phyloP scores from a whole-genome alignment of 2,329 filamentous ascomycete genomes.

The Penicillium sp. region DNA sequence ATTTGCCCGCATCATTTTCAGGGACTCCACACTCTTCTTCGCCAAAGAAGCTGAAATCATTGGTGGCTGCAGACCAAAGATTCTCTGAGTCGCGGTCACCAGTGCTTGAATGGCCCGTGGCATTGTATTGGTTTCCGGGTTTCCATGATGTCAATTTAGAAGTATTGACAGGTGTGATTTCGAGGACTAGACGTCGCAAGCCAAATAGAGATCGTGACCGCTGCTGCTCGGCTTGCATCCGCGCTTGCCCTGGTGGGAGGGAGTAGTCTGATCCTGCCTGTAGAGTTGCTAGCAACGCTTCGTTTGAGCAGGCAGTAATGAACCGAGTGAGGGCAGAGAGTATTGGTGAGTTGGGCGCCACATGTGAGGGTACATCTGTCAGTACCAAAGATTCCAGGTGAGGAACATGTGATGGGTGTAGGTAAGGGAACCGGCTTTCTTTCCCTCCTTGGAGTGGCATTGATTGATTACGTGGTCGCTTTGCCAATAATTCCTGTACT shows the following conservation, averaged over 20 bases:
- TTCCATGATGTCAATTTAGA: constrained; percentile 37
- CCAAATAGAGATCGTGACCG: constrained; percentile 55
- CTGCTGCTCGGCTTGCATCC: constrained; percentile 50
- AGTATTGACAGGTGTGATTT: constrained; percentile 46
- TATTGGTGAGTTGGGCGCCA: constrained; percentile 44
- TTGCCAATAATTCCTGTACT: constrained; percentile 42
- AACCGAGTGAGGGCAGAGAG: constrained; percentile 52
- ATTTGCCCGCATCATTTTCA: constrained; percentile 45
- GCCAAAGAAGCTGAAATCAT: constrained; percentile 63
- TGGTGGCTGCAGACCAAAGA: constrained; percentile 58
- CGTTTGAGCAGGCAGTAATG: constrained; percentile 58
- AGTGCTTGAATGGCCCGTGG: constrained; percentile 55
- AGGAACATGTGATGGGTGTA: constrained; percentile 58
- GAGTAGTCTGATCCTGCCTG: constrained; percentile 58
- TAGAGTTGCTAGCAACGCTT: constrained; percentile 53
- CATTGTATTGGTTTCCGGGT: constrained; percentile 47
- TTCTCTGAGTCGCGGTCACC: constrained; percentile 60
- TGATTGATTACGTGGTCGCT: constrained; percentile 36
- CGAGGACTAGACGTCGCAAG: constrained; percentile 56
- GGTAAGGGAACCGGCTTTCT: constrained; percentile 32
- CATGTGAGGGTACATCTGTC: constrained; percentile 55
- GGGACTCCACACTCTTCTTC: constrained; percentile 57
- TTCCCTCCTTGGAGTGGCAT: constrained; percentile 31
- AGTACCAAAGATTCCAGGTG: constrained; percentile 56
- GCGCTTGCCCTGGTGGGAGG: constrained; percentile 57